These are phyloP conservation scores for Lavandula angustifolia DNA, from an alignment of 257 asterid genomes.

Conservation along the genomic window DNA sequence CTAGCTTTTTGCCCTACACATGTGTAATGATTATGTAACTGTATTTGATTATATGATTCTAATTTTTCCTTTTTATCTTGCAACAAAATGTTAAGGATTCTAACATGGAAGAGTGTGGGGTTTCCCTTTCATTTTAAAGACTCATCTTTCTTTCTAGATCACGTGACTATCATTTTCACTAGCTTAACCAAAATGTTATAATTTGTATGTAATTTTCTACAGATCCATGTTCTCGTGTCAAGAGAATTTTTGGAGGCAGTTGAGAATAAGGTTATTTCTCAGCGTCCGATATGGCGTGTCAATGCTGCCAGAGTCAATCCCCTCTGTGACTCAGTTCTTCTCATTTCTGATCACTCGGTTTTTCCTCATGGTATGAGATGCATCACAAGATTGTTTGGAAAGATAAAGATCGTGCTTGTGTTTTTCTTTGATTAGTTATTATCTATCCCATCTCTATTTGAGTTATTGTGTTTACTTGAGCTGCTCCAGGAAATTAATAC, in stretches of 20 bases:
- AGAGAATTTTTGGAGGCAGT: slow-evolving; percentile 86
- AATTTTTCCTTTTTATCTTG: neutral
- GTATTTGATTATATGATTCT: neutral
- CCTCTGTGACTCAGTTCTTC: slow-evolving; percentile 69
- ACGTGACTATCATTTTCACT: slow-evolving; percentile 5
- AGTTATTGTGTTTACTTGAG: slow-evolving; percentile 25
- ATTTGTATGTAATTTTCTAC: slow-evolving; percentile 29
- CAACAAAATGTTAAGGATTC: slow-evolving; percentile 4
- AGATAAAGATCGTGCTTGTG: slow-evolving; percentile 15
- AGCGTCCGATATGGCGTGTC: slow-evolving; percentile 91
- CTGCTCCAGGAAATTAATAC: slow-evolving; percentile 8
- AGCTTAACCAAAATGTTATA: slow-evolving; percentile 19
- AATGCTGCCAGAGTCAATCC: slow-evolving; percentile 79
- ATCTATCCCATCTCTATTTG: neutral
- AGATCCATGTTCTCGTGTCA: slow-evolving; percentile 69
- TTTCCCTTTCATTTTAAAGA: neutral
- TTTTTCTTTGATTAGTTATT: slow-evolving; percentile 15
- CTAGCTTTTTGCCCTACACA: slow-evolving; percentile 19
- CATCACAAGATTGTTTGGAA: slow-evolving; percentile 11
- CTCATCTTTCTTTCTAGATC: slow-evolving; percentile 9
- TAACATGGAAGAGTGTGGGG: slow-evolving; percentile 5
- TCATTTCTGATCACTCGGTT: slow-evolving; percentile 84
- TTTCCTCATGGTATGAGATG: slow-evolving; percentile 72
- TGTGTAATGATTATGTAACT: neutral
- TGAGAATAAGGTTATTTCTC: slow-evolving; percentile 62